Conservation (phyloP, 2,329 filamentous ascomycete species). For the Aspergillus sp. region DNA sequence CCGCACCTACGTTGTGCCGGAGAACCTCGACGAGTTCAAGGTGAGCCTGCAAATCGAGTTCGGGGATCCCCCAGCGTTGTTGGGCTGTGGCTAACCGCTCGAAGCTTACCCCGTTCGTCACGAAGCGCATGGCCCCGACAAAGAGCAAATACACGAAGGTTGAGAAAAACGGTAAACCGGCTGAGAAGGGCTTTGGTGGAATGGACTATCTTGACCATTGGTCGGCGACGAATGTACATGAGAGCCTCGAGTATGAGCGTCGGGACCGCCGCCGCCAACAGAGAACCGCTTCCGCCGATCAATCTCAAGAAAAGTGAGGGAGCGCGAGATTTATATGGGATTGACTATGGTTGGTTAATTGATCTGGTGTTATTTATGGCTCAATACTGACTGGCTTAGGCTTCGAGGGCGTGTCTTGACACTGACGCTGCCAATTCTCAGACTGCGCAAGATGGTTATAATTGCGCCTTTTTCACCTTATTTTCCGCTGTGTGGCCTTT, state of each 20-base stretch:
- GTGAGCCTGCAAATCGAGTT: conserved; percentile 37
- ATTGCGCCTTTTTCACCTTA: conserved; percentile 3
- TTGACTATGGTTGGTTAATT: background rate
- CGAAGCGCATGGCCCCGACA: conserved; percentile 32
- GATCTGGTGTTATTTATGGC: background rate
- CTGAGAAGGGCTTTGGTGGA: conserved; percentile 23
- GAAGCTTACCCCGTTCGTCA: conserved; percentile 39
- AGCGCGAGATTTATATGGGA: background rate
- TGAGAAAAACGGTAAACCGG: conserved; percentile 16
- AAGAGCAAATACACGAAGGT: conserved; percentile 23
- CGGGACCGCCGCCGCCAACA: too few relatives aligned
- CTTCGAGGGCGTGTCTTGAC: background rate
- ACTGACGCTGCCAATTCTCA: background rate
- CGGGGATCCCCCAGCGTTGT: background rate
- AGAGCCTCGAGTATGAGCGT: conserved; percentile 20
- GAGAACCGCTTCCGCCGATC: too few relatives aligned
- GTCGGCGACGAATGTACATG: conserved; percentile 26
- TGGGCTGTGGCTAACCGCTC: background rate
- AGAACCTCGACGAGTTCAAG: conserved; percentile 59
- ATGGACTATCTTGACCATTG: conserved; percentile 31
- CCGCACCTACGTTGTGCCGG: conserved; percentile 77
- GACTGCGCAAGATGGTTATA: background rate
- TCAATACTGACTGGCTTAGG: background rate
- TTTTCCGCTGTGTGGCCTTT: conserved; percentile 12
- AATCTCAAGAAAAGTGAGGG: background rate